Base-by-base conservation (phyloP, 2,329 filamentous ascomycete species). In the Ceratocystis diversiconidia region DNA sequence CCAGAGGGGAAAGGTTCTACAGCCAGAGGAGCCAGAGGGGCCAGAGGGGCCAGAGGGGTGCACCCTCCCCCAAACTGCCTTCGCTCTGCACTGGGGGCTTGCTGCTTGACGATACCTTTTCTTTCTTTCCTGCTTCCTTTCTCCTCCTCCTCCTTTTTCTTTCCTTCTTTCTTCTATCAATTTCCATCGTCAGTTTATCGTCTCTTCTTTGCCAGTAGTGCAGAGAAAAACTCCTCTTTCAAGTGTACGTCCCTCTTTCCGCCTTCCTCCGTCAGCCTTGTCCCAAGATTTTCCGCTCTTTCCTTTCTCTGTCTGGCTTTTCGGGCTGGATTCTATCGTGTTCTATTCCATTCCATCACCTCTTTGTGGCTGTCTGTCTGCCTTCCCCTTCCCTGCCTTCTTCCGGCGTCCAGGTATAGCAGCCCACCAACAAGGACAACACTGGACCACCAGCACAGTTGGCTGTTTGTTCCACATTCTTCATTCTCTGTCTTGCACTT, bases 101-200 rank as follows among this genome's bases (percentile, higher is more conserved):
- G 19, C 19, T 52, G 48, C 19, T 36, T 62, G 55, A 62, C 61
- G 62, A 64, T 64, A 65, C 43, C 64, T 48, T 48, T 32, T 64
- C 48, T 44, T 36, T 6, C 64, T 61, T 55, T 25, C 25, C 17
- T 17, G 15, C 28, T 22, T 32, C 28, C n/a, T 57, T 60, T 62
- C 43, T 52, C 17, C 43, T 30, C 22, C 22, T 43, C 52, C 36
- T 52, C 17, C 22, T 63, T 46, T 61, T 55, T 66, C 46, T 61
- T 50, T 36, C n/a, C 44, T 7, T 22, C 22, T 63, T 60, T 63
- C 60, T 63, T 32, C 48, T 61, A 25, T 61, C 46, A 43, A 36
- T 36, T 36, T 36, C 32, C 32, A 36, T 36, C 32, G 32, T 36
- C 32, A 36, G 32, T 36, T 36, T 10, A 36, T 36, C 32, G 32